These are phyloP conservation scores for Lanmaoa pseudosensibilis DNA, from an alignment of 768 basidiomycete genomes.

Conservation along the genomic window DNA sequence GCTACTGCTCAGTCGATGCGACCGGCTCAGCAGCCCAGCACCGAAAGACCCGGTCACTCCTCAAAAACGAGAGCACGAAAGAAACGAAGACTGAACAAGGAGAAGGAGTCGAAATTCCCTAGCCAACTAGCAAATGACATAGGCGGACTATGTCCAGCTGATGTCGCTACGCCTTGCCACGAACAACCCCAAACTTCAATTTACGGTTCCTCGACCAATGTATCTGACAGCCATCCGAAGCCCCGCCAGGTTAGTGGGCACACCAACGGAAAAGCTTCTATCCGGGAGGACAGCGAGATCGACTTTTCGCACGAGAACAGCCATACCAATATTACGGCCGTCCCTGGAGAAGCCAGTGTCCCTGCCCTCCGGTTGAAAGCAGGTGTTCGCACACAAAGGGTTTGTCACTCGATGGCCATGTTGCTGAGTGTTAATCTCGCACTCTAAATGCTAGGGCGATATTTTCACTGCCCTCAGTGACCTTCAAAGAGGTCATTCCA, in stretches of 20 bases:
- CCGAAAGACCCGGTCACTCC: not conserved
- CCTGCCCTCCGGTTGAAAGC: slow-evolving; percentile 13
- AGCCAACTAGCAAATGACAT: not conserved
- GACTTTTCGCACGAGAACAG: not conserved
- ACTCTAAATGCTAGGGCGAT: slow-evolving; percentile 25
- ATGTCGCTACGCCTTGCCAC: not conserved
- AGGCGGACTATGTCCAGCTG: not conserved
- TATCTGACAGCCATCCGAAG: not conserved
- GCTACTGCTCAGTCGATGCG: not conserved
- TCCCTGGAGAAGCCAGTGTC: not conserved
- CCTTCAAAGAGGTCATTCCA: slow-evolving; percentile 11
- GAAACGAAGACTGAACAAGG: slow-evolving; percentile 15
- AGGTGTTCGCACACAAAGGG: slow-evolving; percentile 30
- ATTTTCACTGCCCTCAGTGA: slow-evolving; percentile 20
- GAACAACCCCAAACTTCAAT: slow-evolving; percentile 4
- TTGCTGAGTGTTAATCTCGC: not conserved
- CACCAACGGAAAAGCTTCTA: not conserved
- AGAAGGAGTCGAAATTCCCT: not conserved
- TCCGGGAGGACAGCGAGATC: not conserved
- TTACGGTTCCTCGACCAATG: not conserved
- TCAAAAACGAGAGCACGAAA: slow-evolving; percentile 10
- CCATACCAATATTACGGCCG: not conserved
- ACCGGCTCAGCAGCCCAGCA: not conserved
- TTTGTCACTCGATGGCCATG: slow-evolving; percentile 10
- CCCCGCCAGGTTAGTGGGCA: not conserved